phyloP scores from a whole-genome alignment of 768 basidiomycete species.

The Tylopilus sp. region DNA sequence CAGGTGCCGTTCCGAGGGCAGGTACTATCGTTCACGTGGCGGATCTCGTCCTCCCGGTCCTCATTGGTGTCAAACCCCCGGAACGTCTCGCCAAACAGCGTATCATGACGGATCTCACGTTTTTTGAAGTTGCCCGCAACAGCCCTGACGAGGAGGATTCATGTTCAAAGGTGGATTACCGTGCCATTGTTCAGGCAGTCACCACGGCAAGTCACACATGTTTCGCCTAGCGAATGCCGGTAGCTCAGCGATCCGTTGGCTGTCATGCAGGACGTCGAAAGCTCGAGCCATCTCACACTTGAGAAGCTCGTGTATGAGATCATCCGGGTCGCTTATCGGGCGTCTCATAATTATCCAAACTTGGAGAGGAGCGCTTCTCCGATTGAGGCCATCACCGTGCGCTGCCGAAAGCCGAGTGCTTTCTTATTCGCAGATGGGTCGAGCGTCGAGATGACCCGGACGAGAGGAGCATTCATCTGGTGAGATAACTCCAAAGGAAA shows the following conservation, averaged over 20 bases:
- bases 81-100: constrained; percentile 65
- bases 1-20: neutral
- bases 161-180: constrained; percentile 37
- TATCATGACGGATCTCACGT: constrained; percentile 52
- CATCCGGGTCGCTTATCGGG: constrained; percentile 49
- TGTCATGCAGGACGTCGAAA: constrained; percentile 8
- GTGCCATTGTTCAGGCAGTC: constrained; percentile 34
- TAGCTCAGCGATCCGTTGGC: neutral
- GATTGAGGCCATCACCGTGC: constrained; percentile 44
- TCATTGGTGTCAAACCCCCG: constrained; percentile 71
- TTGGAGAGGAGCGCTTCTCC: constrained; percentile 16
- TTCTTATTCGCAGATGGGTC: constrained; percentile 64
- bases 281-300: constrained; percentile 17
- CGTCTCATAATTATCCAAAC: constrained; percentile 43
- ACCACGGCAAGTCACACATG: constrained; percentile 11
- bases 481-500: neutral
- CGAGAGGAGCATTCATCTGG: neutral
- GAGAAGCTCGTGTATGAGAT: constrained; percentile 41
- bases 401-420: constrained; percentile 68
- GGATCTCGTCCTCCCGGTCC: constrained; percentile 46
- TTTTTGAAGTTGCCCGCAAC: constrained; percentile 32
- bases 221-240: neutral
- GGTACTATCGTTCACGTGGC: constrained; percentile 38
- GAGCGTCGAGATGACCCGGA: constrained; percentile 57
- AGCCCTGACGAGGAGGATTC: constrained; percentile 8